Evolutionary conservation across 495 filamentous ascomycete genomes (phyloP).

Genomic region (Penicillium desertorum): DNA sequence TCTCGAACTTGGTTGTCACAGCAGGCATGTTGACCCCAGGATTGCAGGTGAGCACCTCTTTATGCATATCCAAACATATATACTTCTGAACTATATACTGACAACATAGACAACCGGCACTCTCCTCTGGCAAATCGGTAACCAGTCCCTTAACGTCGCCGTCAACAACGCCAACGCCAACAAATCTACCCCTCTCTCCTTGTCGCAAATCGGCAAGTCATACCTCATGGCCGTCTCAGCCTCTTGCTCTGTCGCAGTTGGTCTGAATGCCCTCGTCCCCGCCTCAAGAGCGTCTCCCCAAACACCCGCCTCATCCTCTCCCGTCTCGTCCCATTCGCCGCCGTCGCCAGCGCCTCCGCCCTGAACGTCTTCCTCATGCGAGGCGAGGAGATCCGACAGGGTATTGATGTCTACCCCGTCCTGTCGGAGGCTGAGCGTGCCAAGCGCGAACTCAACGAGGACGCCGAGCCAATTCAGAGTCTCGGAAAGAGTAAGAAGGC

Average conservation of each 20-base stretch:
- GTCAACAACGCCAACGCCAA: conserved; percentile 98
- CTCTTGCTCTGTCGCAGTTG: conserved; percentile 87
- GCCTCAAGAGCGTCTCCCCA: conserved; percentile 73
- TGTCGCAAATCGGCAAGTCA: conserved; percentile 76
- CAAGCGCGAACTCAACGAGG: conserved; percentile 54
- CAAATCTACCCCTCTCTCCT: conserved; percentile 85
- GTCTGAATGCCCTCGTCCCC: conserved; percentile 85
- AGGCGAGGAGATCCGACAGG: conserved; percentile 86
- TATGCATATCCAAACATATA: not conserved
- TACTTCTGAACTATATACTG: not conserved
- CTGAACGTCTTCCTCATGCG: conserved; percentile 98
- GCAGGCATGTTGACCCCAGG: conserved; percentile 95
- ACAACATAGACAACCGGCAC: conserved; percentile 71
- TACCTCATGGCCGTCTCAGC: conserved; percentile 91
- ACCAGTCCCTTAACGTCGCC: conserved; percentile 96
- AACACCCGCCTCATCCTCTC: conserved; percentile 69
- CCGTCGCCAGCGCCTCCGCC: conserved; percentile 83
- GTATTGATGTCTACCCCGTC: conserved; percentile 91
- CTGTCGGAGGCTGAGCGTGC: conserved; percentile 42
- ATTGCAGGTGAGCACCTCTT: conserved; percentile 25
- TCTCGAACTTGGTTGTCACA: conserved; percentile 94
- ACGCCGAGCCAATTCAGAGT: conserved; percentile 52
- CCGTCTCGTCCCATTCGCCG: conserved; percentile 90
- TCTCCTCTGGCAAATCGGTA: conserved; percentile 91
- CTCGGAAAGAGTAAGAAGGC: conserved; percentile 86